Percentiles rank a stretch among this genome's conserved stretches.
These are phyloP conservation scores for Logfia minima DNA, from an alignment of 129 eudicot genomes.

Conservation along the genomic window DNA sequence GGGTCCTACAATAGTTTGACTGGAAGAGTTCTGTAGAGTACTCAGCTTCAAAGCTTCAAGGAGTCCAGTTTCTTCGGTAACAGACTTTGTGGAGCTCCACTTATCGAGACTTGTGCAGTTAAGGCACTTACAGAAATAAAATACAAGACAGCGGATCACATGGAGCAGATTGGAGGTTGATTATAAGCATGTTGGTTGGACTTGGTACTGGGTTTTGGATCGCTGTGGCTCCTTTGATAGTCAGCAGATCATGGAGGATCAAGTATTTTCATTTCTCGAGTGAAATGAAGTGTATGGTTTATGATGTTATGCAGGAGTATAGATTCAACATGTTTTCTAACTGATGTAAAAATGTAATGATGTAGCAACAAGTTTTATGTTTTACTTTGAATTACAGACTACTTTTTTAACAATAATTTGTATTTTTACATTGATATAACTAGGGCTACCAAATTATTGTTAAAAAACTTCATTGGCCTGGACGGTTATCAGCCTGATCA, in stretches of 20 bases:
- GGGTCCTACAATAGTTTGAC: neutral
- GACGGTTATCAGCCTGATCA: neutral
- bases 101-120: neutral
- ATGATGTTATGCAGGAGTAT: neutral
- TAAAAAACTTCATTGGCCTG: neutral
- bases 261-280: neutral
- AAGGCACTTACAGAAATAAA: neutral
- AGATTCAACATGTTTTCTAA: neutral
- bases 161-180: neutral
- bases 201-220: neutral
- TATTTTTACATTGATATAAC: too few relatives aligned
- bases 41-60: neutral
- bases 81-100: neutral
- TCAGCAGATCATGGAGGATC: neutral
- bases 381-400: neutral
- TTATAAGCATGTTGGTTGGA: neutral
- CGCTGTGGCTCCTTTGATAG: neutral
- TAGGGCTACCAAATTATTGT: too few relatives aligned
- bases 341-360: neutral
- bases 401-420: neutral
- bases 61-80: neutral
- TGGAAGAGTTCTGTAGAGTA: neutral
- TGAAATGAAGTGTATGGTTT: neutral
- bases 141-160: neutral
- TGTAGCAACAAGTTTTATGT: neutral